Evolutionary conservation across 257 asterid species (phyloP), one percentile per base, ranked within the genome.

Genomic region (Dorcoceras hygrometricum): DNA sequence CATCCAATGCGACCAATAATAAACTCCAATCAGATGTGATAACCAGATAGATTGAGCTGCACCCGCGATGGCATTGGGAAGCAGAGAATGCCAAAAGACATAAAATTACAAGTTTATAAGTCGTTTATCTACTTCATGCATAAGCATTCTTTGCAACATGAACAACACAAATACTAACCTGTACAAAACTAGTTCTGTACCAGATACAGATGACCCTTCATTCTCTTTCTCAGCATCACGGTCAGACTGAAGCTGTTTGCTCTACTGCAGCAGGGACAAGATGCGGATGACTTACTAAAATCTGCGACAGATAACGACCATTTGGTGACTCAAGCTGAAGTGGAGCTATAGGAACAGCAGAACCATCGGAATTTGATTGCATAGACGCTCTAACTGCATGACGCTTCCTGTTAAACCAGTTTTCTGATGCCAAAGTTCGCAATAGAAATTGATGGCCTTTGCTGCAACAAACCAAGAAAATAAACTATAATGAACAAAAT

Each of bases 251-350:
- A 94, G 96, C 87, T 83, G 97, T 79, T 90, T 90, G 93, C 23
- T 94, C 99, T 18, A 87, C 96, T 4, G 99, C 99, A 69, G 99
- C 99, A 62, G 99, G 95, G 51, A 94, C 85, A 27, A 94, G 95
- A 79, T 94, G 99, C 1, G 96, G 99, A 71, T 94, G 96, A 70
- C 86, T 88, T 14, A 71, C 70, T 66, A 94, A 76, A 65, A 94
- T 87, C 77, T 91, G 80, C 36, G 95, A 68, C 14, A 94, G 91
- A 74, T 88, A 90, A 68, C 83, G 96, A 18, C 99, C 99, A 29
- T 79, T 56, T 28, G 99, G 99, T 70, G 99, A 94, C 78, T 88
- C 99, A 59, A 94, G 71, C 81, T 85, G 89, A 67, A 94, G 99
- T 8, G 99, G 99, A 63, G 99, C 99, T 77, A 94, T 81, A 2